Evolutionary conservation across 2,329 filamentous ascomycete genomes (phyloP).

Genomic region (Eurotiales sp.): DNA sequence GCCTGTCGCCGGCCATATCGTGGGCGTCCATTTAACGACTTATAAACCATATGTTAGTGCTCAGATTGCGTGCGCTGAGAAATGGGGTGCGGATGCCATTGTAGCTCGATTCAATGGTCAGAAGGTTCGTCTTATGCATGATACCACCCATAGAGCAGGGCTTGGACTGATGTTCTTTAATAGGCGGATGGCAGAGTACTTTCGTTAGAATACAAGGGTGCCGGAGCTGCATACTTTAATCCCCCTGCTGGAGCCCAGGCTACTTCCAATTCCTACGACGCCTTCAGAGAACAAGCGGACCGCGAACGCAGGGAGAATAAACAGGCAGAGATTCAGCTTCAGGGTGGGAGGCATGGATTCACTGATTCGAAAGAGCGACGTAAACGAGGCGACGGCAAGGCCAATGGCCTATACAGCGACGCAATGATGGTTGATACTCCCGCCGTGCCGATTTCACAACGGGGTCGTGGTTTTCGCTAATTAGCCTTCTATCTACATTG

Average conservation of each 20-base stretch:
- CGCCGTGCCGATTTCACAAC: conserved; percentile 9
- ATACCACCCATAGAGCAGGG: too few species aligned
- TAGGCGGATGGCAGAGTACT: conserved; percentile 59
- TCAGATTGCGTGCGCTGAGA: conserved; percentile 57
- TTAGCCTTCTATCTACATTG: neutral
- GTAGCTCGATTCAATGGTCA: conserved; percentile 61
- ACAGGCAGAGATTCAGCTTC: conserved; percentile 29
- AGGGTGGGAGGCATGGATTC: conserved; percentile 40
- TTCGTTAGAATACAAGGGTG: conserved; percentile 53
- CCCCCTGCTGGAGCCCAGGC: conserved; percentile 12
- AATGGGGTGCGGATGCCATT: conserved; percentile 54
- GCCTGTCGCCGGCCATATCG: conserved; percentile 49
- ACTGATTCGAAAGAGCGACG: conserved; percentile 20
- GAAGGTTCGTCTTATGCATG: conserved; percentile 44
- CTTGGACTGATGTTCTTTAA: neutral
- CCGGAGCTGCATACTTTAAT: conserved; percentile 17
- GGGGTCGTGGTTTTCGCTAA: conserved; percentile 9
- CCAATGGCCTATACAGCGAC: conserved; percentile 34
- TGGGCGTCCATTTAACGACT: conserved; percentile 52
- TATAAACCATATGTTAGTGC: conserved; percentile 56
- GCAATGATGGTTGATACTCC: conserved; percentile 40
- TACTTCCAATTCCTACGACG: conserved; percentile 26
- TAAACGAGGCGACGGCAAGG: conserved; percentile 13
- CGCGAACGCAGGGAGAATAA: conserved; percentile 34
- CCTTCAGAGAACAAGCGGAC: conserved; percentile 38